Evolutionary conservation across 2,329 filamentous ascomycete genomes (phyloP), one percentile per base, ranked within the genome.

Genomic region (Arthrobotrys sinensis): DNA sequence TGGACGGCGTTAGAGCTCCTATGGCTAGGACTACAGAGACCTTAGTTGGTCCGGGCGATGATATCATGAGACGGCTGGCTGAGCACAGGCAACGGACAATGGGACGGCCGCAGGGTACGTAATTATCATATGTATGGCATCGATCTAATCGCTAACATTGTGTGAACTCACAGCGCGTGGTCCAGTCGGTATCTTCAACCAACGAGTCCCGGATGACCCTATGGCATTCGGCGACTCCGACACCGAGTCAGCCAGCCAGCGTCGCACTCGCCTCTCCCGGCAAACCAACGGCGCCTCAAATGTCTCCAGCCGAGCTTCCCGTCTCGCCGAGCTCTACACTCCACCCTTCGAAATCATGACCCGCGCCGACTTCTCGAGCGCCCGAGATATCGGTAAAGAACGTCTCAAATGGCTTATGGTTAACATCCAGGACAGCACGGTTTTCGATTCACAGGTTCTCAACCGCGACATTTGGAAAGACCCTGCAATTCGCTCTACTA

Each of bases 391-490:
- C 81, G 96, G 95, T 77, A 97, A 96, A 83, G 92, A 94, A 53
- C 88, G 91, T 32, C 91, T 93, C 86, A 97, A 97, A 84, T 99
- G 96, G 96, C 89, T 99, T 57, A 85, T 99, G 81, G 93, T 97
- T 79, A 98, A 99, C 83, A 90, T 99, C 14, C 96, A 99, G 85
- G 94, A 99, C 83, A 90, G 93, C 80, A 92, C 92, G 40, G 91
- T 97, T 82, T 99, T 99, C 84, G 92, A 96, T 84, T 99, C 96
- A 84, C 96, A 99, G 84, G 89, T 93, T 1, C 87, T 99, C 16
- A 99, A 99, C 83, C 89, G 96, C 52, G 96, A 99, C 83, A 90
- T 98, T 67, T 99, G 96, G 96, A 97, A 97, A 85, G 92, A 97
- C 81, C 85, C 89, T 16, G 88, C 90, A 1, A 90, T 99, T 72